Conservation (phyloP, 140 eudicot species). For the Flaveria floridana region DNA sequence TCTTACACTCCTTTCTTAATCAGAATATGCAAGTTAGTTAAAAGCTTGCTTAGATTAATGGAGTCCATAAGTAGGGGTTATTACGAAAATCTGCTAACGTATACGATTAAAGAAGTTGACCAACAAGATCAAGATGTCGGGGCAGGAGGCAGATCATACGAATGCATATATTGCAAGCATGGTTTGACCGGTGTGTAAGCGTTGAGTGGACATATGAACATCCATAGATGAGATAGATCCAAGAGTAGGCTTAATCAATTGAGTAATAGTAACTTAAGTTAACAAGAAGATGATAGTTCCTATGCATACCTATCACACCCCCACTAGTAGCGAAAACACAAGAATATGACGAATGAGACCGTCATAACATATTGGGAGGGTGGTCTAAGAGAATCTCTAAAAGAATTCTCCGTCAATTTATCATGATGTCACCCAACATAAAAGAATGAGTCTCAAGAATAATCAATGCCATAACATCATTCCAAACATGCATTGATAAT, state of each 20-base stretch:
- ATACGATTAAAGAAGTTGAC: conserved; percentile 46
- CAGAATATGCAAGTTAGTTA: conserved; percentile 11
- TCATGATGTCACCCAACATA: no score
- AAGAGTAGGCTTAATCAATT: conserved; percentile 19
- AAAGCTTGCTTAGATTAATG: conserved; percentile 23
- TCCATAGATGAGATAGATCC: conserved; percentile 73
- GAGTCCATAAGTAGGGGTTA: conserved; percentile 32
- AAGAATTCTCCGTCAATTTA: no score
- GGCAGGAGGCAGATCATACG: conserved; percentile 47
- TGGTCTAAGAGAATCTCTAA: no score
- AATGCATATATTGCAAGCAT: conserved; percentile 78
- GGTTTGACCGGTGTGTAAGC: conserved; percentile 87
- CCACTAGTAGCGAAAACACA: no score
- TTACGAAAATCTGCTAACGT: conserved; percentile 29
- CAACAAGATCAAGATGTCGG: conserved; percentile 36
- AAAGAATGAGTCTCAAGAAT: no score
- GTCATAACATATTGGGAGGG: no score
- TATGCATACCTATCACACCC: no score
- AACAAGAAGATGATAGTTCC: no score
- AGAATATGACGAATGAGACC: no score
- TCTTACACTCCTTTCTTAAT: conserved; percentile 30
- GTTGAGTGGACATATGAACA: conserved; percentile 87
- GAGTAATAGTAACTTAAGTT: no score
- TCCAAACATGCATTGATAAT: no score
- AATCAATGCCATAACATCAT: no score